Evolutionary conservation across 805 yeast species (phyloP).

Genomic region (Starmerella gropengiesseri): DNA sequence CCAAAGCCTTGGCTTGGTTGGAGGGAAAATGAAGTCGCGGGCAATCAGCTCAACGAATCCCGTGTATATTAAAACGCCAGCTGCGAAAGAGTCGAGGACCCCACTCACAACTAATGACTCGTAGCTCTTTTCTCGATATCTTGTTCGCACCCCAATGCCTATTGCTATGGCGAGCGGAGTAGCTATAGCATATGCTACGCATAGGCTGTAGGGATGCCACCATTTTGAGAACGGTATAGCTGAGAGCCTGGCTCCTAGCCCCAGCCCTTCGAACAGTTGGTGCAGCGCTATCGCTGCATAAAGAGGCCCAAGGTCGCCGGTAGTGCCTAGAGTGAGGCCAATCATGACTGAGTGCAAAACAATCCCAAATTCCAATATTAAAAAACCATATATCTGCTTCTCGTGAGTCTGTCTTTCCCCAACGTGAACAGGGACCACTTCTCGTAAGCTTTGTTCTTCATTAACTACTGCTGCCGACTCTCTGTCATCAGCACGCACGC

Average conservation of each 20-base stretch:
- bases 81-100: slow-evolving; percentile 55
- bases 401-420: slow-evolving; percentile 18
- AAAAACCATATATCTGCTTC: slow-evolving; percentile 36
- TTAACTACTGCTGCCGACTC: neutral
- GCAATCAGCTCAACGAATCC: slow-evolving; percentile 69
- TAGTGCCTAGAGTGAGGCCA: slow-evolving; percentile 55
- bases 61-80: slow-evolving; percentile 62
- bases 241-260: slow-evolving; percentile 61
- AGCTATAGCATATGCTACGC: slow-evolving; percentile 43
- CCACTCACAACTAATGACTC: slow-evolving; percentile 50
- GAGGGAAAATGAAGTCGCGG: slow-evolving; percentile 50
- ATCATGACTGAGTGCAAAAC: slow-evolving; percentile 66
- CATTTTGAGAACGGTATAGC: slow-evolving; percentile 40
- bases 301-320: slow-evolving; percentile 52
- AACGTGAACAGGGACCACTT: slow-evolving; percentile 31
- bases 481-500: neutral
- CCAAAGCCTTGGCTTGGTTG: slow-evolving; percentile 33
- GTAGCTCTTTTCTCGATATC: slow-evolving; percentile 46
- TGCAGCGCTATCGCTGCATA: slow-evolving; percentile 61
- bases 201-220: slow-evolving; percentile 44
- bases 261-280: slow-evolving; percentile 71
- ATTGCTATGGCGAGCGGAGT: slow-evolving; percentile 67
- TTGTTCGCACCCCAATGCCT: slow-evolving; percentile 56
- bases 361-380: slow-evolving; percentile 61
- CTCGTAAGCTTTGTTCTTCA: neutral